These are phyloP conservation scores for Leccinum variicolor DNA, from an alignment of 768 basidiomycete genomes.

Conservation along the genomic window DNA sequence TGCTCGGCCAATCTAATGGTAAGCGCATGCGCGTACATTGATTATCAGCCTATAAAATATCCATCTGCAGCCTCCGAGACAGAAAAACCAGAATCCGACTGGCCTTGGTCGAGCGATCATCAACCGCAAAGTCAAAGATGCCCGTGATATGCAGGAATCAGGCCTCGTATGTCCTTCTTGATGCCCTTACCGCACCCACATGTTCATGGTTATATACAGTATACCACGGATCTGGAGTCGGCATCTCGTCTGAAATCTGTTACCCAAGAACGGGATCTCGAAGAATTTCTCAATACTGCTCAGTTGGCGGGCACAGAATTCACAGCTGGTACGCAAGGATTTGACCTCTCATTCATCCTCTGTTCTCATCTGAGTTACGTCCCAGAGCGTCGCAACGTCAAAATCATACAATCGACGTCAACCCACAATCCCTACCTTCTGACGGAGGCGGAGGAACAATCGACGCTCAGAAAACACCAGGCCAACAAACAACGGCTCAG, in stretches of 20 bases:
- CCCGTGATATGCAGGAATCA: slow-evolving; percentile 37
- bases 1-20: background rate
- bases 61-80: slow-evolving; percentile 48
- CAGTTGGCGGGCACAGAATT: slow-evolving; percentile 95
- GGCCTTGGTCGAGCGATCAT: slow-evolving; percentile 96
- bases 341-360: background rate
- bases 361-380: slow-evolving; percentile 4
- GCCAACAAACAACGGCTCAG: slow-evolving; percentile 72
- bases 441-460: slow-evolving; percentile 76
- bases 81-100: slow-evolving; percentile 62
- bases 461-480: slow-evolving; percentile 66
- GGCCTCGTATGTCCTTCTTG: slow-evolving; percentile 52
- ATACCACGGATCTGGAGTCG: slow-evolving; percentile 69
- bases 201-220: slow-evolving; percentile 34
- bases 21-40: background rate
- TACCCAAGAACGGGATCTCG: slow-evolving; percentile 93
- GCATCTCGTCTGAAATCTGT: slow-evolving; percentile 79
- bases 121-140: slow-evolving; percentile 65
- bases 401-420: slow-evolving; percentile 59
- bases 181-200: background rate
- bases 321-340: slow-evolving; percentile 69
- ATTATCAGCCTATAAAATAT: background rate
- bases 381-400: slow-evolving; percentile 74
- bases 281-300: slow-evolving; percentile 94
- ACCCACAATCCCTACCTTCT: slow-evolving; percentile 84